Percentiles rank a stretch among this genome's conserved stretches.
Evolutionary conservation across 2,329 filamentous ascomycete genomes (phyloP).

Genomic region (Hymenoscyphus infarciens): DNA sequence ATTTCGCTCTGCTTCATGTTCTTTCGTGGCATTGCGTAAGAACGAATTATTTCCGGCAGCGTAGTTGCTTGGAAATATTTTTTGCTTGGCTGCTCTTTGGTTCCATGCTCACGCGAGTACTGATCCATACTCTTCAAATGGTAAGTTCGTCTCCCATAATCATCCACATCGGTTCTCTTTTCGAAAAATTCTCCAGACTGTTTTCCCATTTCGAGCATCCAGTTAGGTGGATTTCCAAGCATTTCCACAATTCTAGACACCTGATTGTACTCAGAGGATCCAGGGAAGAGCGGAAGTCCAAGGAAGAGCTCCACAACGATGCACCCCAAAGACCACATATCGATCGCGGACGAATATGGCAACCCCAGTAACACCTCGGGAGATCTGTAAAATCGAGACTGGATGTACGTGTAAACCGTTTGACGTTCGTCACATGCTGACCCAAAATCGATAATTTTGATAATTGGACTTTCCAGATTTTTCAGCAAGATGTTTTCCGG

Average conservation of each 20-base stretch:
- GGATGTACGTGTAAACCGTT: slow-evolving; percentile 98
- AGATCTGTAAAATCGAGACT: slow-evolving; percentile 95
- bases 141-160: slow-evolving; percentile 88
- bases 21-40: slow-evolving; percentile 96
- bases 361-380: slow-evolving; percentile 93
- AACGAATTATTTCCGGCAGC: slow-evolving; percentile 93
- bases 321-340: slow-evolving; percentile 99
- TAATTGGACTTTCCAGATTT: slow-evolving; percentile 97
- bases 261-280: slow-evolving; percentile 98
- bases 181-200: slow-evolving; percentile 97
- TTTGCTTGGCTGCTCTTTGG: slow-evolving; percentile 98
- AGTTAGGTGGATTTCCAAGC: slow-evolving; percentile 91
- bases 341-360: slow-evolving; percentile 96
- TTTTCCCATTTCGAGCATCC: slow-evolving; percentile 99
- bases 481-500: slow-evolving; percentile 97
- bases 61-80: slow-evolving; percentile 97
- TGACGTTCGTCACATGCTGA: slow-evolving; percentile 97
- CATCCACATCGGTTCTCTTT: slow-evolving; percentile 74
- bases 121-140: slow-evolving; percentile 96
- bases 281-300: slow-evolving; percentile 89
- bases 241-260: slow-evolving; percentile 97
- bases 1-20: slow-evolving; percentile 99
- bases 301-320: slow-evolving; percentile 98
- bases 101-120: slow-evolving; percentile 90
- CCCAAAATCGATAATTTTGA: slow-evolving; percentile 99